Evolutionary conservation across 352 stramenopile species (phyloP).

Genomic region (Globisporangium paroecandrum): DNA sequence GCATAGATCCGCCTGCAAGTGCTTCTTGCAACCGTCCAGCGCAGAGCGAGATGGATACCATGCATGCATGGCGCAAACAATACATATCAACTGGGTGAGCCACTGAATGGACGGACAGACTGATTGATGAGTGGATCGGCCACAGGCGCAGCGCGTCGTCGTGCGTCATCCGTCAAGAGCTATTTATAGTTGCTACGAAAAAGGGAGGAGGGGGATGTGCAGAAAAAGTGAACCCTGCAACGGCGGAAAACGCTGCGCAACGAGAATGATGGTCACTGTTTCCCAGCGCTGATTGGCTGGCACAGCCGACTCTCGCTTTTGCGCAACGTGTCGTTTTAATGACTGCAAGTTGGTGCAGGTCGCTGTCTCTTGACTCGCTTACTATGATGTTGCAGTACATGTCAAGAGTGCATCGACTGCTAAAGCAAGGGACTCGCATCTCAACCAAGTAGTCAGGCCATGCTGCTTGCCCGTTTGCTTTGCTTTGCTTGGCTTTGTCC

Average conservation of each 20-base stretch:
- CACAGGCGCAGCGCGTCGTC: background rate
- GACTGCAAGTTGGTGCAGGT: background rate
- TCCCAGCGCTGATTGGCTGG: background rate
- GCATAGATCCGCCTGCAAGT: no score
- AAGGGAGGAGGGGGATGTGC: background rate
- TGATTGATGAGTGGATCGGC: background rate
- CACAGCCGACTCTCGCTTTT: background rate
- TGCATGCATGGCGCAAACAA: no score
- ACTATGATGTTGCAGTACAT: background rate
- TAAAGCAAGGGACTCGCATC: background rate
- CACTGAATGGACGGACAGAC: no score
- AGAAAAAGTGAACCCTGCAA: background rate
- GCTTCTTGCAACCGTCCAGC: no score
- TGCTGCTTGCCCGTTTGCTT: background rate
- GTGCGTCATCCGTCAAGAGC: background rate
- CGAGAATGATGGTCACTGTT: background rate
- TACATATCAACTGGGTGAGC: no score
- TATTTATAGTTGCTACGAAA: background rate
- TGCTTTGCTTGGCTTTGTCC: background rate
- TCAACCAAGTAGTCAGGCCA: background rate
- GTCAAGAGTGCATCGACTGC: background rate
- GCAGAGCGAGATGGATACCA: no score
- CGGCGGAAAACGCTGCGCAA: background rate
- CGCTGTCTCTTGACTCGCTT: background rate
- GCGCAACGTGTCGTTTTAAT: background rate